These are phyloP conservation scores for Blastobotrys proliferans DNA, from an alignment of 1,139 yeast genomes.

Conservation along the genomic window DNA sequence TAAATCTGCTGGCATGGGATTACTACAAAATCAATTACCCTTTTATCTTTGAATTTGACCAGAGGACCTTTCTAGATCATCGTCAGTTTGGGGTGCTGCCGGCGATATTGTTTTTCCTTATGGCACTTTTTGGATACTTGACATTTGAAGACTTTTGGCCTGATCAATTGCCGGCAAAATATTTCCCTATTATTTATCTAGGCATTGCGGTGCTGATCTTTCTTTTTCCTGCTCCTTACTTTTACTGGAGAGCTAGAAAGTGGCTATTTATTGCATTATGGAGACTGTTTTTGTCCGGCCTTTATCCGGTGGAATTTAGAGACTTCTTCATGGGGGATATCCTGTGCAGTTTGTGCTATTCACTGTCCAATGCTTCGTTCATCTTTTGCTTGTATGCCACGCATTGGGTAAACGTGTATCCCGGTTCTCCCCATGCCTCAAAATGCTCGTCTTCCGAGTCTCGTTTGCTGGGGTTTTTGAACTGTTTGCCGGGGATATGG, in stretches of 20 bases:
- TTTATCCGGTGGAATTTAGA: slow-evolving; percentile 90
- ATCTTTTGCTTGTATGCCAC: slow-evolving; percentile 78
- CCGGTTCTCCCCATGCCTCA: slow-evolving; percentile 42
- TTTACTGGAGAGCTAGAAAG: slow-evolving; percentile 53
- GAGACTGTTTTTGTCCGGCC: slow-evolving; percentile 74
- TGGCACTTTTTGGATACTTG: slow-evolving; percentile 66
- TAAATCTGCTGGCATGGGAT: slow-evolving; percentile 72
- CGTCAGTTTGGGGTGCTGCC: slow-evolving; percentile 65
- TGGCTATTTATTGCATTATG: slow-evolving; percentile 75
- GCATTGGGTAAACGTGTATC: slow-evolving; percentile 46
- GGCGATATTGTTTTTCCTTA: slow-evolving; percentile 50
- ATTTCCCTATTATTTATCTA: slow-evolving; percentile 78
- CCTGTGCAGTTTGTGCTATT: slow-evolving; percentile 79
- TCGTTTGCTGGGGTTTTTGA: slow-evolving; percentile 70
- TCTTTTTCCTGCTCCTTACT: slow-evolving; percentile 55
- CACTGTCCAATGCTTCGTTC: slow-evolving; percentile 79
- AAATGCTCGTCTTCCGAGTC: slow-evolving; percentile 78
- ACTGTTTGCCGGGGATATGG: slow-evolving; percentile 84
- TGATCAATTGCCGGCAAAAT: slow-evolving; percentile 52
- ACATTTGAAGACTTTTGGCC: slow-evolving; percentile 74
- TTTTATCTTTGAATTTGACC: slow-evolving; percentile 85
- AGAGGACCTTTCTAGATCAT: slow-evolving; percentile 62
- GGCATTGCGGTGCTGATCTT: slow-evolving; percentile 50
- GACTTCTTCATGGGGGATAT: slow-evolving; percentile 94
- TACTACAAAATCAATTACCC: slow-evolving; percentile 76